Percentiles rank a stretch among this genome's conserved stretches.
Evolutionary conservation across 176 grass and related monocot genomes (phyloP).

Genomic region (Carex littledalei): DNA sequence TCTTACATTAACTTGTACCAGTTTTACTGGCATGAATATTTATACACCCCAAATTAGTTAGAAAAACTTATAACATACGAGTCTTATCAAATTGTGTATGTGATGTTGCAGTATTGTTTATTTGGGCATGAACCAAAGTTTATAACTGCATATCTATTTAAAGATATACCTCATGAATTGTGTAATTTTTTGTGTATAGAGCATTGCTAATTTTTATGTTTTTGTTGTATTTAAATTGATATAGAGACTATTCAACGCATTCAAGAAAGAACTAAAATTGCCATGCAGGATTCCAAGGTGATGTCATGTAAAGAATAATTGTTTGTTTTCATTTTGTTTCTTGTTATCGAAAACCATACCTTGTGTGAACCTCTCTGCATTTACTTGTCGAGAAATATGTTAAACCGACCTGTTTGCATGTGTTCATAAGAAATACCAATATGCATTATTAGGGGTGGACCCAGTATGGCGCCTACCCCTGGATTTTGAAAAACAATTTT

Average conservation of each 20-base stretch:
- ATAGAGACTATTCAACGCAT: conserved; percentile 85
- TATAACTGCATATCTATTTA: background rate
- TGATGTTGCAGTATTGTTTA: background rate
- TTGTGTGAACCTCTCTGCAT: background rate
- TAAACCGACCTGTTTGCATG: background rate
- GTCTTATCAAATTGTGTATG: background rate
- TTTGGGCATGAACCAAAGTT: background rate
- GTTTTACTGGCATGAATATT: background rate
- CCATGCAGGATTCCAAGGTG: conserved; percentile 99
- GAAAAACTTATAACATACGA: background rate
- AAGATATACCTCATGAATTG: background rate
- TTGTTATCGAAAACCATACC: background rate
- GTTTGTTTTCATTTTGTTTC: background rate
- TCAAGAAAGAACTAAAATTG: conserved; percentile 74
- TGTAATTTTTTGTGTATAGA: background rate
- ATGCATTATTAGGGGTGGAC: background rate
- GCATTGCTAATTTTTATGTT: conserved; percentile 3
- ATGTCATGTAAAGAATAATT: conserved; percentile 91
- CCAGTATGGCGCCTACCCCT: too few relatives aligned
- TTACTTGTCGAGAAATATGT: background rate
- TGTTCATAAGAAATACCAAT: background rate
- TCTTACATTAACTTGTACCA: background rate
- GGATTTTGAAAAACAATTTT: too few relatives aligned
- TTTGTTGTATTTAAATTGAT: conserved; percentile 23
- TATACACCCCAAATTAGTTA: background rate